phyloP scores from a whole-genome alignment of 169 alveolate genomes.

The Neospora caninum region DNA sequence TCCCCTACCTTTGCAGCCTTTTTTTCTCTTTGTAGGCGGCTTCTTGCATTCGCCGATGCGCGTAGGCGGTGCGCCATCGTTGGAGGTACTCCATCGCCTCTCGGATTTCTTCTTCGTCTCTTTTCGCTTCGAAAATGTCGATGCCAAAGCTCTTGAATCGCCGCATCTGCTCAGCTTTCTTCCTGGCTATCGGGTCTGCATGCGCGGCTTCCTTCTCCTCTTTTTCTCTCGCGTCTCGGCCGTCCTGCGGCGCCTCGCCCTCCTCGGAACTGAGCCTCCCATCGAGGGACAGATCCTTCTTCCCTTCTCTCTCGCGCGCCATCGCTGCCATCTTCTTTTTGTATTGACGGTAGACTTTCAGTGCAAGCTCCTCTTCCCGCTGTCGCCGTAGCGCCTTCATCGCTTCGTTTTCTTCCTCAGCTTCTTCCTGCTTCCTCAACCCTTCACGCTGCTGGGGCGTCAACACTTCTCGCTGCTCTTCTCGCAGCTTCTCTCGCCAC shows the following conservation, averaged over 20 bases:
- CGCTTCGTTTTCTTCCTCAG: background rate
- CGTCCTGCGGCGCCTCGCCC: background rate
- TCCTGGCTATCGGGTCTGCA: background rate
- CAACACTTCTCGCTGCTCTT: background rate
- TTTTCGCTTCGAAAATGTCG: background rate
- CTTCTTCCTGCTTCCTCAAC: background rate
- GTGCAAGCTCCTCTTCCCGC: slow-evolving; percentile 12
- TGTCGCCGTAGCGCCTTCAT: background rate
- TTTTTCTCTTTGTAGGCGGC: slow-evolving; percentile 1
- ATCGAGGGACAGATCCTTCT: background rate
- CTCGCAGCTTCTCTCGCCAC: slow-evolving; percentile 2
- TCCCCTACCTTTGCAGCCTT: background rate
- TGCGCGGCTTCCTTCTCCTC: background rate
- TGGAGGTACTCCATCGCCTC: slow-evolving; percentile 32
- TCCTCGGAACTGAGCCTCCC: background rate
- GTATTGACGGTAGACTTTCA: slow-evolving; percentile 18
- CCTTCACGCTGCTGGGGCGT: slow-evolving; percentile 39
- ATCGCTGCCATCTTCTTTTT: slow-evolving; percentile 27
- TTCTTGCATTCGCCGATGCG: background rate
- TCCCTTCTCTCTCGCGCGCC: slow-evolving; percentile 8
- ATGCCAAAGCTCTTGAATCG: slow-evolving; percentile 17
- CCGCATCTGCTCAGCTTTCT: background rate
- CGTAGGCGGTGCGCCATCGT: background rate
- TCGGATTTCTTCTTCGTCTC: slow-evolving; percentile 3
- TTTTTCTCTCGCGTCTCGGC: background rate